These are phyloP conservation scores for Leccinum incarnatum DNA, from an alignment of 768 basidiomycete species.

Conservation along the genomic window DNA sequence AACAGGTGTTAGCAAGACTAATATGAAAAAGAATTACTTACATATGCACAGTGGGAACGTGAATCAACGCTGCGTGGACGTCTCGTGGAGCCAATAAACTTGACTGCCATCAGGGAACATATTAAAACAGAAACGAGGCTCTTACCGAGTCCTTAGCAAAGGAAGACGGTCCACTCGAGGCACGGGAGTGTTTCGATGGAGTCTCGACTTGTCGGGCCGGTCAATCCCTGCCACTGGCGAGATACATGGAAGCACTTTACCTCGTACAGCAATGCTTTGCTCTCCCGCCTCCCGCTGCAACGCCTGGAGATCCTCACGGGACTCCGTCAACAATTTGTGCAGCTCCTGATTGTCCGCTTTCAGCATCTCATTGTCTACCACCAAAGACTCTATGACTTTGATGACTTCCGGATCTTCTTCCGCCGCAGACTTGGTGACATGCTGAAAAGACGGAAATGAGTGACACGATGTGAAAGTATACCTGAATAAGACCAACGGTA, in stretches of 20 bases:
- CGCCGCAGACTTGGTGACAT: constrained; percentile 36
- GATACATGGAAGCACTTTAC: constrained; percentile 27
- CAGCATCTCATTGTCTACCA: constrained; percentile 79
- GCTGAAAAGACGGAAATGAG: constrained; percentile 29
- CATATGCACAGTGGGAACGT: constrained; percentile 29
- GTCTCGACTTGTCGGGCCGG: constrained; percentile 25
- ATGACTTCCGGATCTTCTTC: constrained; percentile 59
- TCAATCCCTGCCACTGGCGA: constrained; percentile 3
- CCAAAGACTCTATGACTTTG: constrained; percentile 76
- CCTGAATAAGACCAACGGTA: constrained; percentile 41
- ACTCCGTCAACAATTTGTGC: constrained; percentile 66
- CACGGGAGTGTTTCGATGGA: constrained; percentile 40
- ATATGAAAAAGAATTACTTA: constrained; percentile 22
- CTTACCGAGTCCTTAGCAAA: constrained; percentile 43
- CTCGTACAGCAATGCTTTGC: constrained; percentile 50
- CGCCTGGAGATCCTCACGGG: constrained; percentile 70
- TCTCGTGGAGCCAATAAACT: constrained; percentile 30
- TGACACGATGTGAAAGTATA: constrained; percentile 1
- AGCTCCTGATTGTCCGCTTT: constrained; percentile 82
- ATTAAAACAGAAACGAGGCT: constrained; percentile 29
- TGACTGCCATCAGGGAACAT: constrained; percentile 23
- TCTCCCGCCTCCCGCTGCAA: constrained; percentile 78
- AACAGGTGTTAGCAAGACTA: constrained; percentile 7
- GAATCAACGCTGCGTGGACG: constrained; percentile 37
- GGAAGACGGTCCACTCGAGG: constrained; percentile 44